Base-by-base conservation (phyloP, 2,329 filamentous ascomycete genomes). In the Aspergillus luchuensis region DNA sequence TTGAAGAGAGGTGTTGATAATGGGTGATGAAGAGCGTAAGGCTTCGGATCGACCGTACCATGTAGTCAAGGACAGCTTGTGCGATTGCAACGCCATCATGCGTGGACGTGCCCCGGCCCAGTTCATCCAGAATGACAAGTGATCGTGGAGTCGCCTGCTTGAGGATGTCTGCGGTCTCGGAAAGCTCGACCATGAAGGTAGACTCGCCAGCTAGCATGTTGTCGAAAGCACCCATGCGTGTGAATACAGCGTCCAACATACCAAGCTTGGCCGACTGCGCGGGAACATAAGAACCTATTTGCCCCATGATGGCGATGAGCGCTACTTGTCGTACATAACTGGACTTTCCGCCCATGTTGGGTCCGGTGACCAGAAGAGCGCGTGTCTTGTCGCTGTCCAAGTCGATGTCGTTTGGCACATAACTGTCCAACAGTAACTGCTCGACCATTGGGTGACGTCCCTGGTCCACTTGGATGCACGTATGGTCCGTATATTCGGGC, bases 271-370 rank as follows among this genome's bases (percentile, higher is more conserved):
- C 87, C 2, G 86, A 83, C 28, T 84, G 82, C 21, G 94, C 94
- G 2, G 95, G 95, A 0, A 99, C 92, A 75, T 93, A 99, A 39
- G 91, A 96, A 54, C 95, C 95, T 65, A 97, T 90, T 73, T 99
- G 95, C 7, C 92, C 92, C 81, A 99, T 93, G 70, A 99, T 93
- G 51, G 90, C 86, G 64, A 98, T 92, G 6, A 99, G 86, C 8
- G 95, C 94, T 48, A 96, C 88, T 66, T 93, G 91, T 56, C 95
- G 91, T 21, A 99, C 94, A 75, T 97, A 99, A 60, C 90, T 95
- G n/a, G 92, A 97, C 74, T 99, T 99, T 59, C 95, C 95, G 70
- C 95, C 95, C 95, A 99, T 99, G 79, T 99, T 99, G 30, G 95
- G 95, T 0, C 95, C 95, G 0, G 95, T 99, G 69, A 99, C 89